Conservation (phyloP, 495 filamentous ascomycete genomes). For the Apiosordaria backusii region DNA sequence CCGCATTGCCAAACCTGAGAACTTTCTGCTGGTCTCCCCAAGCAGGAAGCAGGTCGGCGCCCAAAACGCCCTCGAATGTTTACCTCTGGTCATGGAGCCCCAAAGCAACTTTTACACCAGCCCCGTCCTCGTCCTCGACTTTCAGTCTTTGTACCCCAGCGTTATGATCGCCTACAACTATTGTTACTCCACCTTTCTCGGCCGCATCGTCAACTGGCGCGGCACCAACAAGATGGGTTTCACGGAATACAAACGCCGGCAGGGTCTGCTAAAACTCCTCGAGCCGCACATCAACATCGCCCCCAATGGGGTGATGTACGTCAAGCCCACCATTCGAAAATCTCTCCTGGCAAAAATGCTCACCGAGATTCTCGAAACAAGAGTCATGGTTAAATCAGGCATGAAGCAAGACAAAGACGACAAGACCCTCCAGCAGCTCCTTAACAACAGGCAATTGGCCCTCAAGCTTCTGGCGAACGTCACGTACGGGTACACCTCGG, state of each 20-base stretch:
- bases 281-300: slow-evolving; percentile 88
- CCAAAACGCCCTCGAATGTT: slow-evolving; percentile 92
- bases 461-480: slow-evolving; percentile 98
- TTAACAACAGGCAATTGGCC: slow-evolving; percentile 92
- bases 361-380: slow-evolving; percentile 90
- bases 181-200: slow-evolving; percentile 96
- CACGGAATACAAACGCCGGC: slow-evolving; percentile 71
- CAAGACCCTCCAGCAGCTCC: slow-evolving; percentile 74
- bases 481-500: slow-evolving; percentile 96
- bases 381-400: slow-evolving; percentile 96
- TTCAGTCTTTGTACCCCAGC: slow-evolving; percentile 93
- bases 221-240: slow-evolving; percentile 96
- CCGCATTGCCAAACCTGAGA: slow-evolving; percentile 94
- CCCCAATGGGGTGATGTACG: slow-evolving; percentile 95
- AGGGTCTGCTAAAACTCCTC: slow-evolving; percentile 70
- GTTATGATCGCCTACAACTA: slow-evolving; percentile 99
- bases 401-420: slow-evolving; percentile 96
- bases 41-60: slow-evolving; percentile 86
- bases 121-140: slow-evolving; percentile 87
- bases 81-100: slow-evolving; percentile 96
- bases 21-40: slow-evolving; percentile 85
- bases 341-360: slow-evolving; percentile 95
- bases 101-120: slow-evolving; percentile 92
- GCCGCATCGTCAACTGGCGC: slow-evolving; percentile 77
- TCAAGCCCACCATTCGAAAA: slow-evolving; percentile 78